Base-by-base conservation (phyloP, 352 stramenopile genomes). In the Hyaloperonospora brassicae region DNA sequence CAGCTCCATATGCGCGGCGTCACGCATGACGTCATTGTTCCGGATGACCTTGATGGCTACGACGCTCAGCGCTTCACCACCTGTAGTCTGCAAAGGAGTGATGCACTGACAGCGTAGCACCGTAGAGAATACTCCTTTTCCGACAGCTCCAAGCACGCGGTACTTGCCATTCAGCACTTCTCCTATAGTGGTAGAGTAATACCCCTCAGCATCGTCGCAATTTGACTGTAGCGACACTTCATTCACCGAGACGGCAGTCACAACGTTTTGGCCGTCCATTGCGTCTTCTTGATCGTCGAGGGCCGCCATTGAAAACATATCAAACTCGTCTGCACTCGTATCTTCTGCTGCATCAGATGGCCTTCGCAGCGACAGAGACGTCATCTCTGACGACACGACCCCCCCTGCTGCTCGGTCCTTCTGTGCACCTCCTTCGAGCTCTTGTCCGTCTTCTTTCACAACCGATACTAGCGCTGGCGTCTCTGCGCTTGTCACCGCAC, bases 11-110 rank as follows among this genome's bases (percentile, higher is more conserved):
- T 94, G 68, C 2, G 95, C 95, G 2, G 95, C 96, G 50, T 98
- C 97, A 5, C 86, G 83, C 96, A 99, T 99, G 17, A 95, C 87
- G 47, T 99, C 95, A 65, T 99, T 99, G 72, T 96, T 98, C 9
- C 97, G 84, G 59, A 96, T 89, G 5, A 97, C 68, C 48, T 96
- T 96, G 49, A 96, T 62, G 5, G 85, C 85, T 4, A 96, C 84
- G 1, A 75, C 44, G 5, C 78, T 46, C 35, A 68, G 47, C 1
- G 11, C 41, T 14, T 52, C 47, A 30, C 51, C 39, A 10, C 23
- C 45, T 7, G 36, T 45, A 30, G 25, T 72, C 27, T 46, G 24
- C 12, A 73, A 64, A 13, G 70, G 76, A 7, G 80, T 68, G 39
- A 75, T 56, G 21, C 71, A 74, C 27, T 93, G 74, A 62, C 95